phyloP scores from a whole-genome alignment of 2,329 filamentous ascomycete species.

The Fusarium paranaense region DNA sequence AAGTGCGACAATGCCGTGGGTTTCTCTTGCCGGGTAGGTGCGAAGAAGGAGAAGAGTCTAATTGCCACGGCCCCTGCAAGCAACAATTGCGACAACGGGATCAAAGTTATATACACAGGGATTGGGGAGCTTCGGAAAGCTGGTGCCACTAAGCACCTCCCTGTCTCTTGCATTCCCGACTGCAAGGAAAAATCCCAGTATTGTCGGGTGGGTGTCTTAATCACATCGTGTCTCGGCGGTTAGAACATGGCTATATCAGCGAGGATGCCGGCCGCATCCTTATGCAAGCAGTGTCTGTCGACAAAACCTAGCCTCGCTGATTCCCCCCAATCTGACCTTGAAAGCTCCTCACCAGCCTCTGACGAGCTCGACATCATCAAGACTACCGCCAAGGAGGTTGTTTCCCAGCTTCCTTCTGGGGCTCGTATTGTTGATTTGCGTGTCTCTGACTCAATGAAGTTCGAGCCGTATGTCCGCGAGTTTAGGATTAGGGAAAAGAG shows the following conservation, averaged over 20 bases:
- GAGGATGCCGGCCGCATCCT: background rate
- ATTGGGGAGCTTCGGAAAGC: background rate
- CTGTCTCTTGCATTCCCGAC: background rate
- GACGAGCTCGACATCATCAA: constrained; percentile 35
- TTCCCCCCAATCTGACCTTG: background rate
- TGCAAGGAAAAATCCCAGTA: background rate
- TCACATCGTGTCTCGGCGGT: background rate
- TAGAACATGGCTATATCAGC: background rate
- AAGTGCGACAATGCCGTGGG: background rate
- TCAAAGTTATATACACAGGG: background rate
- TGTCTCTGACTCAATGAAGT: constrained; percentile 33
- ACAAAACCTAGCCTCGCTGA: background rate
- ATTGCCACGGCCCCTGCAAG: background rate
- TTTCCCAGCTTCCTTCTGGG: constrained; percentile 5
- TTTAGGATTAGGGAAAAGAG: constrained; percentile 19
- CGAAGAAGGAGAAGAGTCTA: background rate
- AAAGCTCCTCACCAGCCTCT: background rate
- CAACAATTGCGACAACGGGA: background rate
- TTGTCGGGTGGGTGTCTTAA: background rate
- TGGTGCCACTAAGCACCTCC: background rate
- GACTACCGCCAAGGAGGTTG: constrained; percentile 19
- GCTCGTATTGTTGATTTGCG: constrained; percentile 34
- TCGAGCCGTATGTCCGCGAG: constrained; percentile 28
- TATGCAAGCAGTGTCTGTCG: background rate
- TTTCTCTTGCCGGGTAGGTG: background rate